Base-by-base conservation (phyloP, 345 rosid species). In the Moringa oleifera region DNA sequence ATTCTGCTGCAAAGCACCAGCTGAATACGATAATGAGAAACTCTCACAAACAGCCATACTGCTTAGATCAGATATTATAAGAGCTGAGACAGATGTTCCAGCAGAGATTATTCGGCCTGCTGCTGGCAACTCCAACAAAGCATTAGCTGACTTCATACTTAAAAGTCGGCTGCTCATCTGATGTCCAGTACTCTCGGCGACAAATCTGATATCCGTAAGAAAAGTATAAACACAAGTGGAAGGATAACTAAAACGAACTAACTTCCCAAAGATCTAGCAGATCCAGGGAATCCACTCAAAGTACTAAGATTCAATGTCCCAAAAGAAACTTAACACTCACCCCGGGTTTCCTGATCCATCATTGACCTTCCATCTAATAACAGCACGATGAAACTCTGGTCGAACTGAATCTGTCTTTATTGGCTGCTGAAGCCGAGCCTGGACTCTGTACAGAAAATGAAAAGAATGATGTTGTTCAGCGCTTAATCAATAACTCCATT, bases 71-170 rank as follows among this genome's bases (percentile, higher is more conserved):
- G 91, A 82, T 65, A 94, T 76, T 23, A 88, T 19, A 64, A 85
- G 62, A 37, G 96, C 95, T 56, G 97, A 56, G 52, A 90, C 84
- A 62, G 80, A 78, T n/a, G 84, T 78, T 71, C 96, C 96, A 64
- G 92, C 83, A 49, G 96, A 75, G 64, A 88, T 54, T 46, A 85
- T 72, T 41, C 65, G 54, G 57, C 83, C 81, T n/a, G 80, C 73
- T 51, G 84, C 81, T 66, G 96, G 96, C 77, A 90, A 76, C 84
- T 84, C 92, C 75, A 94, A 68, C 76, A 94, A 73, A 62, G 85
- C 99, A 83, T 90, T 94, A 53, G 95, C 95, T 16, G 85, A 85
- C 75, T 83, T 94, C 96, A 90, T 88, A 80, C 88, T 88, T 77
- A 90, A 74, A 65, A 94, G 97, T 67, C 93, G 79, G 76, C 97